A percentile compares a stretch with the other conserved stretches of the same genome.
phyloP scores from a whole-genome alignment of 306 rosid genomes.

The Prunus dulcis region DNA sequence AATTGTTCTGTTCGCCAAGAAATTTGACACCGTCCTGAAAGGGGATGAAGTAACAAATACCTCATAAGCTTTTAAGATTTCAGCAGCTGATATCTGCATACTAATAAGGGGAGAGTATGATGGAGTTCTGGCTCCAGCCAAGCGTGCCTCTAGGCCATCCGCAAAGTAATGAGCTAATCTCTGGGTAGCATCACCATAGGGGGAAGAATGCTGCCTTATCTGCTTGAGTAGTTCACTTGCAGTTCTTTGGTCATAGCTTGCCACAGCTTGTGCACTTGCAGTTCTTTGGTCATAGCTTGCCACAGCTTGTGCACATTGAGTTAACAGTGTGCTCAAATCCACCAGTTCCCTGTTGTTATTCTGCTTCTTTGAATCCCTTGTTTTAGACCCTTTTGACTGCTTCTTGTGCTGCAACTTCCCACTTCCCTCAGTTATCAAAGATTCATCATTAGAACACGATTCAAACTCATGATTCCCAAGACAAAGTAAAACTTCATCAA shows the following conservation, averaged over 20 bases:
- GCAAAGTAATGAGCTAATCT: conserved; percentile 45
- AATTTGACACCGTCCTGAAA: conserved; percentile 21
- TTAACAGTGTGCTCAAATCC: conserved; percentile 38
- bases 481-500: conserved; percentile 32
- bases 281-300: conserved; percentile 23
- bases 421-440: conserved; percentile 5
- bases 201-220: conserved; percentile 33
- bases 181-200: conserved; percentile 35
- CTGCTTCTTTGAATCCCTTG: neutral
- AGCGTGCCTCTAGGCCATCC: conserved; percentile 37
- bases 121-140: conserved; percentile 26
- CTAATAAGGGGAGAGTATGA: conserved; percentile 18
- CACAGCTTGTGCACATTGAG: conserved; percentile 40
- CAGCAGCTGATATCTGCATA: conserved; percentile 29
- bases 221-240: conserved; percentile 26
- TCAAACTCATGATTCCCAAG: neutral
- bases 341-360: conserved; percentile 12
- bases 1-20: conserved; percentile 30
- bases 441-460: neutral
- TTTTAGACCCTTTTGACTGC: conserved; percentile 16
- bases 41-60: conserved; percentile 36
- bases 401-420: conserved; percentile 13
- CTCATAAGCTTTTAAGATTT: conserved; percentile 28
- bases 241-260: conserved; percentile 21
- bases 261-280: conserved; percentile 41